Evolutionary conservation across 495 filamentous ascomycete genomes (phyloP), one percentile per base, ranked within the genome.

Genomic region (Penicillium herquei): DNA sequence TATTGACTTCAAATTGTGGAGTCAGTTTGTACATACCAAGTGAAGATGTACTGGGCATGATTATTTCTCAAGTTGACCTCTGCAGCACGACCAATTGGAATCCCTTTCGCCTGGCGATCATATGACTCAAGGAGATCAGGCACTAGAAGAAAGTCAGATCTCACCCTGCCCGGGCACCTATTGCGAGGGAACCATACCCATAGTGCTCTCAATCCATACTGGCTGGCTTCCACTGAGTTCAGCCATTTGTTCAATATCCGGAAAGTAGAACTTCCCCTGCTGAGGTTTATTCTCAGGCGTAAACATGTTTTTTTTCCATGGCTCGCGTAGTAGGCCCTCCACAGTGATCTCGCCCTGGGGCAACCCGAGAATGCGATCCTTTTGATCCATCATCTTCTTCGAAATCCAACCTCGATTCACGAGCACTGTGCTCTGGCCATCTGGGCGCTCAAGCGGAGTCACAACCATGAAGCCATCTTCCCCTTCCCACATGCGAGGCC

Each of bases 1-100:
- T 9, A 4, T 31, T 17, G 10, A 50, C n/a, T 33, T 16, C 16
- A 18, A 6, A 11, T 21, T 8, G 33, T 4, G 32, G 4, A 10
- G 31, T 14, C 18, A 17, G 18, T 21, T 14, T 30, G 14, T 51
- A 77, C 84, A 65, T 83, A 96, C 94, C 94, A 98, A 49, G 94
- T 98, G 68, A 96, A 92, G 53, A 98, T 97, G 66, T 98, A 98
- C 75, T 98, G 93, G 60, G 89, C 85, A 73, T 98, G 94, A 70
- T 93, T 97, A 68, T 98, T 98, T 66, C 89, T 83, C 70, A 98
- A 73, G 71, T 94, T 96, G 55, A 98, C 94, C 74, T 94, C 91
- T 6, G 94, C 83, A 6, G 90, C 74, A 66, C 92, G 81, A n/a
- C 90, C 95, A 69, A 98, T 93, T 1, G 94, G 94, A 39, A 94